Percentiles rank a stretch among this genome's conserved stretches.
Conservation (phyloP, 164 flowering plant genomes). For the Dillenia turbinata region DNA sequence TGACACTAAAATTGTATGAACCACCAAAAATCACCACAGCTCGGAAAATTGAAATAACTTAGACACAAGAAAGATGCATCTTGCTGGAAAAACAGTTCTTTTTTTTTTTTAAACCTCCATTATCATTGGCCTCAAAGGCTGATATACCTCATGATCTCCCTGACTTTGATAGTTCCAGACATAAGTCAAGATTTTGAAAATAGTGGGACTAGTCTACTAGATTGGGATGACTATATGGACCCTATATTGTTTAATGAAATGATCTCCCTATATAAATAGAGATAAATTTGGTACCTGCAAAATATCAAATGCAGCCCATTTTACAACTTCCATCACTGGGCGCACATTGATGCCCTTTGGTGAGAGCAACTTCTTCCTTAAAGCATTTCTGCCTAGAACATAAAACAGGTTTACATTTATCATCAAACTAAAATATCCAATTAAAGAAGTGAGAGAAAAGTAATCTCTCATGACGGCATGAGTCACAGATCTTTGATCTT, state of each 20-base stretch:
- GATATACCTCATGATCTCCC: too few species aligned
- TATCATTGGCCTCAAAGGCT: too few species aligned
- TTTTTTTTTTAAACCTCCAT: too few species aligned
- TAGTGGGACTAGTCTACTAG: too few species aligned
- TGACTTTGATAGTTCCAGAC: too few species aligned
- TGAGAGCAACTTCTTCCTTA: constrained; percentile 81
- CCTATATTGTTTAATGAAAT: too few species aligned
- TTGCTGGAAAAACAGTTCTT: too few species aligned
- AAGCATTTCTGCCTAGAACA: constrained; percentile 89
- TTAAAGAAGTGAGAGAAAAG: neutral
- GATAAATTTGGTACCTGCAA: constrained; percentile 53
- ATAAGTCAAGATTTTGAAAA: too few species aligned
- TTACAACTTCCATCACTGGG: constrained; percentile 99
- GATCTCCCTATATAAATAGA: too few species aligned
- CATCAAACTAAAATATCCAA: neutral
- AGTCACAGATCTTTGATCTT: neutral
- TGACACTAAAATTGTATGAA: too few species aligned
- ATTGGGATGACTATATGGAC: too few species aligned
- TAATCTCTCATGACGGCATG: neutral
- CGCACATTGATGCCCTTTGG: constrained; percentile 95
- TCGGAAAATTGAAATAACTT: neutral
- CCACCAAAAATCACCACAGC: neutral
- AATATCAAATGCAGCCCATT: constrained; percentile 86
- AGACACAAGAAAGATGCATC: neutral
- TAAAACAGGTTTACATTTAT: constrained; percentile 11